A percentile compares a stretch with the other conserved stretches of the same genome.
These are phyloP conservation scores for Hyphopichia wangnamkhiaoensis DNA, from an alignment of 1,139 yeast genomes.

Conservation along the genomic window DNA sequence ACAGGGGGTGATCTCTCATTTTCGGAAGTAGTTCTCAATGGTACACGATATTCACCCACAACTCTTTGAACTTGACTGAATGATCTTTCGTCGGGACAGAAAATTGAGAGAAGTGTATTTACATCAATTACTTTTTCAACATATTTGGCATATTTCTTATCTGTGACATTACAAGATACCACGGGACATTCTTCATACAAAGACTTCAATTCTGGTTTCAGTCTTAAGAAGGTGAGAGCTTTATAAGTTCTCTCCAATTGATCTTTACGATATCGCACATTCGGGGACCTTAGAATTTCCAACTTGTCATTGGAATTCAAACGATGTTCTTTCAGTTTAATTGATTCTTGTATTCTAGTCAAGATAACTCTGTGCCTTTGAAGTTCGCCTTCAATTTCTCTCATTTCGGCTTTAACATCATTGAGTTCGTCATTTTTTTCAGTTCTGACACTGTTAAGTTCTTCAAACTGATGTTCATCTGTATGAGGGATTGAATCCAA, in stretches of 20 bases:
- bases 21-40: slow-evolving; percentile 5
- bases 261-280: slow-evolving; percentile 23
- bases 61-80: slow-evolving; percentile 5
- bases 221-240: slow-evolving; percentile 33
- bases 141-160: slow-evolving; percentile 50
- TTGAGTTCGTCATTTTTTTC: slow-evolving; percentile 14
- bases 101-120: slow-evolving; percentile 53
- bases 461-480: slow-evolving; percentile 18
- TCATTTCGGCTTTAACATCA: slow-evolving; percentile 14
- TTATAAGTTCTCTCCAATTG: slow-evolving; percentile 31
- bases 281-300: slow-evolving; percentile 36
- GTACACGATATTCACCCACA: slow-evolving; percentile 1
- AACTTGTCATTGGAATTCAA: slow-evolving; percentile 55
- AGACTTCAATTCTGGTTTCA: slow-evolving; percentile 30
- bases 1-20: slow-evolving; percentile 11
- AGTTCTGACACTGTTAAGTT: slow-evolving; percentile 13
- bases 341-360: slow-evolving; percentile 8
- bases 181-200: slow-evolving; percentile 74
- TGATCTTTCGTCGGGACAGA: slow-evolving; percentile 11
- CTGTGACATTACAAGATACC: slow-evolving; percentile 59
- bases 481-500: slow-evolving; percentile 14
- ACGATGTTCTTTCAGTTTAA: slow-evolving; percentile 20
- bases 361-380: slow-evolving; percentile 15
- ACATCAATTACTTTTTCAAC: slow-evolving; percentile 60
- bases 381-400: slow-evolving; percentile 24